Base-by-base conservation (phyloP, 352 stramenopile species). In the Globisporangium nagaii region DNA sequence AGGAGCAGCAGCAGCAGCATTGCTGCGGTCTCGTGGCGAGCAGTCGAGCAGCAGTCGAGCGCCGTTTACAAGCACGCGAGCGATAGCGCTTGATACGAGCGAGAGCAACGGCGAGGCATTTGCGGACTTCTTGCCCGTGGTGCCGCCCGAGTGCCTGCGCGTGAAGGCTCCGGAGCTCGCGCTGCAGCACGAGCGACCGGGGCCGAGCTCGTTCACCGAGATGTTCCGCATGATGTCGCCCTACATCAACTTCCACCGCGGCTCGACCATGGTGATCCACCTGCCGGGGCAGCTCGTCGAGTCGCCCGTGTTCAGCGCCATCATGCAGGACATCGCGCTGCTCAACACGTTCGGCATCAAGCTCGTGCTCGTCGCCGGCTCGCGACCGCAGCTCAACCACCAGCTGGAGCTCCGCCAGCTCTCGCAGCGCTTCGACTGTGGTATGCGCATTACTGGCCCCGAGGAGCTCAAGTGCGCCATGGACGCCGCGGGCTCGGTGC, bases 221-320 rank as follows among this genome's bases (percentile, higher is more conserved):
- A 94, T 98, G 89, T 98, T 98, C 71, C 90, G 95, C 44, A 88
- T 90, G 55, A 97, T 96, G 67, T 97, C 96, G 40, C 96, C 96
- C 10, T 99, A 99, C 70, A 98, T 99, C 65, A 97, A 97, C 54
- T 96, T 98, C 58, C 96, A 99, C 71, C 84, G 95, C 5, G 90
- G 89, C 54, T 90, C 91, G 7, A 93, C 87, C 4, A 97, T 98
- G 69, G 95, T 99, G 48, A 95, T 98, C 63, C 96, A 99, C 62
- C 86, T 99, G 60, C 93, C 93, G 1, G 96, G 95, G 0, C 84
- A 97, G 65, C 65, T 98, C 73, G 89, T 97, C 31, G 95, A 97
- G 34, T 95, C 89, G 22, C 75, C 79, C 54, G 75, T 98, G 17
- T 97, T 97, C 42, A 73, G 82, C 48, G 78, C 89, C 34, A 96